These are phyloP conservation scores for Fusarium poae DNA, from an alignment of 2,329 filamentous ascomycete species.

Conservation along the genomic window DNA sequence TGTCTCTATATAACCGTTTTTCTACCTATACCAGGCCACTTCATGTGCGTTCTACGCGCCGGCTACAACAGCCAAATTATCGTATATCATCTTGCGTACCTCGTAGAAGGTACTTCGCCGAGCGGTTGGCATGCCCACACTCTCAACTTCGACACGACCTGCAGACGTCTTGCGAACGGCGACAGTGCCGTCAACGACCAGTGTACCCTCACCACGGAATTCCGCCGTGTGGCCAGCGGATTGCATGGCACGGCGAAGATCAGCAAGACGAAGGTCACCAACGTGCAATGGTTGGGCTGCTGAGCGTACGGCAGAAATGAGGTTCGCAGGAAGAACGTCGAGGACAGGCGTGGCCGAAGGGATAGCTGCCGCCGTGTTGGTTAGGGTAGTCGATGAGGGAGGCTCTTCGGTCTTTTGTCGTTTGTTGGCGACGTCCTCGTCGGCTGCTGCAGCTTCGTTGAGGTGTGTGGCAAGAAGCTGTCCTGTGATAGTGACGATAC, in stretches of 20 bases:
- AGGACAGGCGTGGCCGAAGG: conserved; percentile 61
- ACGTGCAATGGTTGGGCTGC: conserved; percentile 92
- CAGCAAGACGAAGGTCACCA: conserved; percentile 89
- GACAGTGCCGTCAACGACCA: conserved; percentile 89
- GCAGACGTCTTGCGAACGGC: conserved; percentile 89
- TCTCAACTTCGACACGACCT: conserved; percentile 91
- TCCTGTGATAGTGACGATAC: conserved; percentile 93
- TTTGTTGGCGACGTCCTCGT: conserved; percentile 63
- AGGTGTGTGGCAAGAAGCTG: conserved; percentile 63
- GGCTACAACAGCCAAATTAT: conserved; percentile 90
- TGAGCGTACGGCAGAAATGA: conserved; percentile 80
- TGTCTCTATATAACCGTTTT: background rate
- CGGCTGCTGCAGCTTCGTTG: conserved; percentile 56
- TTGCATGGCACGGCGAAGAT: conserved; percentile 87
- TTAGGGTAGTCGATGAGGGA: conserved; percentile 46
- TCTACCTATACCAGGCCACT: background rate
- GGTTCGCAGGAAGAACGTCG: conserved; percentile 66
- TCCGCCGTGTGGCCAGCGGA: conserved; percentile 86
- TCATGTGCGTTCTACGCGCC: conserved; percentile 63
- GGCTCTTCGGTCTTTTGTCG: conserved; percentile 61
- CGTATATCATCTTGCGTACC: conserved; percentile 92
- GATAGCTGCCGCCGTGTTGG: conserved; percentile 37
- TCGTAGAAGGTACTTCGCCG: conserved; percentile 80
- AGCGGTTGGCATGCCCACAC: conserved; percentile 66
- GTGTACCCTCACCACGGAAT: conserved; percentile 91